Percentiles rank a stretch among this genome's conserved stretches.
Evolutionary conservation across 2,329 filamentous ascomycete species (phyloP).

Genomic region (Achaetomium macrosporum): DNA sequence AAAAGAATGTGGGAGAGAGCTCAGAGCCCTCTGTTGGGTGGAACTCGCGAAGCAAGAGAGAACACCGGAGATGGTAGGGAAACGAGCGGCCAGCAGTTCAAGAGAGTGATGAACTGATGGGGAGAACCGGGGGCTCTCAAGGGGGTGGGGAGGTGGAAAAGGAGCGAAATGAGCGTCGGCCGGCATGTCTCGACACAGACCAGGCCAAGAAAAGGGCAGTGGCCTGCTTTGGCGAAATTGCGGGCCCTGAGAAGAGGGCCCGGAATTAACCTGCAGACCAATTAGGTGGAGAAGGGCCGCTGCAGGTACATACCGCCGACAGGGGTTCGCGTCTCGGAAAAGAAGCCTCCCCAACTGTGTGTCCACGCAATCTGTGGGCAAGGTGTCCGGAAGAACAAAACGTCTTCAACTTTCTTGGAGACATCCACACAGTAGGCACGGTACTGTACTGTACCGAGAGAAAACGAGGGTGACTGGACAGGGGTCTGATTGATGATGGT

Average conservation of each 20-base stretch:
- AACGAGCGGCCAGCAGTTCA: constrained; percentile 24
- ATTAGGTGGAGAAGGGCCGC: constrained; percentile 12
- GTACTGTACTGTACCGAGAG: too few species aligned
- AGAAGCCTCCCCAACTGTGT: not conserved
- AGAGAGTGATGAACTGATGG: constrained; percentile 23
- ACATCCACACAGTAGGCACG: too few species aligned
- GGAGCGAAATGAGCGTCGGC: constrained; percentile 23
- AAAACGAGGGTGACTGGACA: too few species aligned
- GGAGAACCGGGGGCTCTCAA: constrained; percentile 8
- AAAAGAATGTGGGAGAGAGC: constrained; percentile 55
- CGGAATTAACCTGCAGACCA: constrained; percentile 10
- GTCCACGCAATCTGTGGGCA: not conserved
- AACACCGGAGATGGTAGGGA: constrained; percentile 6
- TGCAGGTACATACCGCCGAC: constrained; percentile 23
- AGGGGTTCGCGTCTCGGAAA: constrained; percentile 7
- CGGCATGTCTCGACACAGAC: constrained; percentile 15
- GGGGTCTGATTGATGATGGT: too few species aligned
- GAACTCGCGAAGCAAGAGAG: constrained; percentile 25
- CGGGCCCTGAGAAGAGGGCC: not conserved
- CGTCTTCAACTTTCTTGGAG: too few species aligned
- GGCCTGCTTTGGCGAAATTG: constrained; percentile 24
- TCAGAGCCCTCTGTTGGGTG: constrained; percentile 47
- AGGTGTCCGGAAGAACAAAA: too few species aligned
- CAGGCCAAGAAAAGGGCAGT: constrained; percentile 13
- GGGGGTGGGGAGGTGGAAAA: constrained; percentile 14